These are phyloP conservation scores for Suillus spraguei DNA, from an alignment of 768 basidiomycete species.

Conservation along the genomic window DNA sequence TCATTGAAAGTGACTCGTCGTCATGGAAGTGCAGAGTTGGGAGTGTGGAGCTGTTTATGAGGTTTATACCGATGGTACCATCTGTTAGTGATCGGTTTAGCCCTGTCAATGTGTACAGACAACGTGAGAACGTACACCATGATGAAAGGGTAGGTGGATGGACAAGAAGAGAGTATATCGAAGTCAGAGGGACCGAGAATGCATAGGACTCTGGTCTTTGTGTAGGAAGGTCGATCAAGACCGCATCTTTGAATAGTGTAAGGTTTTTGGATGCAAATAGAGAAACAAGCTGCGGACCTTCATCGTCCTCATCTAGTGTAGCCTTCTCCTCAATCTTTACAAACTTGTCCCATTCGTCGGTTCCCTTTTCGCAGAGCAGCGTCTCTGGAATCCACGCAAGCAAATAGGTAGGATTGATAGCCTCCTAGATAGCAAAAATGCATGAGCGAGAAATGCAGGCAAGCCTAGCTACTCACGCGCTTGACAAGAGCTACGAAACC, in stretches of 20 bases:
- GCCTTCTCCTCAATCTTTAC: slow-evolving; percentile 77
- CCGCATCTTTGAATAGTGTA: slow-evolving; percentile 56
- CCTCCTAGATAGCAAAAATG: slow-evolving; percentile 52
- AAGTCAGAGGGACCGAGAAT: slow-evolving; percentile 90
- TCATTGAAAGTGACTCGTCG: slow-evolving; percentile 87
- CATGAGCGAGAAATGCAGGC: slow-evolving; percentile 13
- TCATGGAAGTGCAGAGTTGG: slow-evolving; percentile 96
- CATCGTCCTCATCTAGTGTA: slow-evolving; percentile 63
- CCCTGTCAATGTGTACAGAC: slow-evolving; percentile 6
- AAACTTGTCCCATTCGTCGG: slow-evolving; percentile 89
- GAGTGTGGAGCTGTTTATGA: slow-evolving; percentile 81
- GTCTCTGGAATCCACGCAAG: slow-evolving; percentile 94
- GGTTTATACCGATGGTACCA: slow-evolving; percentile 87
- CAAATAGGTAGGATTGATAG: slow-evolving; percentile 72
- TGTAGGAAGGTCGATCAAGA: slow-evolving; percentile 82
- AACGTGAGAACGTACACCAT: slow-evolving; percentile 60
- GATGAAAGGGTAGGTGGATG: slow-evolving; percentile 83
- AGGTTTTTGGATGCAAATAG: slow-evolving; percentile 9
- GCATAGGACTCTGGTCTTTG: slow-evolving; percentile 90
- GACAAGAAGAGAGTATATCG: slow-evolving; percentile 87
- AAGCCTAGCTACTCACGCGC: slow-evolving; percentile 53
- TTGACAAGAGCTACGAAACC: slow-evolving; percentile 94
- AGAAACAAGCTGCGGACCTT: slow-evolving; percentile 49
- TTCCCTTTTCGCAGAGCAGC: slow-evolving; percentile 78
- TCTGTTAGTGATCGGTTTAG: slow-evolving; percentile 44